Percentiles rank a stretch among this genome's conserved stretches.
phyloP scores from a whole-genome alignment of 1,284 basidiomycete genomes.

The Thelephora terrestris region DNA sequence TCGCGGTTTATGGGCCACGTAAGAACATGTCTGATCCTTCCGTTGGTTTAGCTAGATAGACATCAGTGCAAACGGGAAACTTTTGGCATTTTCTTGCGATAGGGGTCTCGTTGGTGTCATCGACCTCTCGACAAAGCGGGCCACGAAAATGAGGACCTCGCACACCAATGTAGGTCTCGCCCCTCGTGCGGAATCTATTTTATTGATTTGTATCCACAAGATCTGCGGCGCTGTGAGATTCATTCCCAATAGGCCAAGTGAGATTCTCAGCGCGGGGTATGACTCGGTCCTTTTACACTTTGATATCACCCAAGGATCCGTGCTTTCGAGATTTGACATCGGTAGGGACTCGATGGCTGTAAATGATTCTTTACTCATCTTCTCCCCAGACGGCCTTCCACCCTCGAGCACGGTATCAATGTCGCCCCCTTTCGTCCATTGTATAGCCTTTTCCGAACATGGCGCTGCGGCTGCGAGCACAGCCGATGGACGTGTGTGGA shows the following conservation, averaged over 20 bases:
- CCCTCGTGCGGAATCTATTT: neutral
- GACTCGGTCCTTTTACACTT: slow-evolving; percentile 60
- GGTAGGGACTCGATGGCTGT: slow-evolving; percentile 28
- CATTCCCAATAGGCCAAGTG: slow-evolving; percentile 55
- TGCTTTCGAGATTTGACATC: slow-evolving; percentile 50
- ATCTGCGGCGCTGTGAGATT: slow-evolving; percentile 60
- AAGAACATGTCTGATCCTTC: slow-evolving; percentile 8
- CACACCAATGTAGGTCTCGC: slow-evolving; percentile 47
- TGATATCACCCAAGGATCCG: slow-evolving; percentile 45
- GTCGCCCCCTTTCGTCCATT: slow-evolving; percentile 65
- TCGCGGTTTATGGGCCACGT: slow-evolving; percentile 1
- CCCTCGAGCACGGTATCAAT: slow-evolving; percentile 40
- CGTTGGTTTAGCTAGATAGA: slow-evolving; percentile 45
- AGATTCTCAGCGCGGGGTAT: slow-evolving; percentile 69
- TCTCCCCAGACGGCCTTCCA: slow-evolving; percentile 27
- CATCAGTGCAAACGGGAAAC: slow-evolving; percentile 41
- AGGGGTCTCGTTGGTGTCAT: slow-evolving; percentile 56
- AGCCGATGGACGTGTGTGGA: slow-evolving; percentile 62
- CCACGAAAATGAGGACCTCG: slow-evolving; percentile 46
- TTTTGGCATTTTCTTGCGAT: slow-evolving; percentile 61
- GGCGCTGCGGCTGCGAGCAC: slow-evolving; percentile 61
- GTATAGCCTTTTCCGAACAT: slow-evolving; percentile 41
- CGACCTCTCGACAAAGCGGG: slow-evolving; percentile 36
- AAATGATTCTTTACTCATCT: neutral
- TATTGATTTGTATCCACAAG: slow-evolving; percentile 25